Evolutionary conservation across 2,329 filamentous ascomycete genomes (phyloP).

Genomic region (Aspergillus pseudonomiae): DNA sequence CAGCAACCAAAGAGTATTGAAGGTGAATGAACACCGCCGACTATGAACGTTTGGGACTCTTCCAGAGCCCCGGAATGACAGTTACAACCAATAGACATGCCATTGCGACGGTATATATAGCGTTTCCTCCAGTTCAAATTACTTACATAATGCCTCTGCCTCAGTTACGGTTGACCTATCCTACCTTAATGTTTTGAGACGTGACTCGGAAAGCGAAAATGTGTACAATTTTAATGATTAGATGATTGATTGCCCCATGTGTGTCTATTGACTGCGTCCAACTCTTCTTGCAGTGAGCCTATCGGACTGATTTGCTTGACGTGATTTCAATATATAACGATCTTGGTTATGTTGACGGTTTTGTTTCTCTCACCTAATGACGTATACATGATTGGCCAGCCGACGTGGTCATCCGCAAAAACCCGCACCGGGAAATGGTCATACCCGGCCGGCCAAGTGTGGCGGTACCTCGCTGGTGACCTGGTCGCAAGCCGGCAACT

Average conservation of each 20-base stretch:
- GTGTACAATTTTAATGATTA: constrained; percentile 1
- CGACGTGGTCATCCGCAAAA: constrained; percentile 19
- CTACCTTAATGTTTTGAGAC: neutral
- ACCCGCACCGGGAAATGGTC: constrained; percentile 25
- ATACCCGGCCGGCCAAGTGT: constrained; percentile 26
- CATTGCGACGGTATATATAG: constrained; percentile 2
- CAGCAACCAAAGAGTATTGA: constrained; percentile 5
- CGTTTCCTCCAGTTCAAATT: neutral
- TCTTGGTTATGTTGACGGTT: neutral
- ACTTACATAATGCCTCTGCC: neutral
- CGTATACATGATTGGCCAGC: constrained; percentile 13
- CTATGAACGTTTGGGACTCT: neutral
- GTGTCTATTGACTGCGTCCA: constrained; percentile 8
- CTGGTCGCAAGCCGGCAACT: constrained; percentile 1
- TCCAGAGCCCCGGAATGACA: neutral
- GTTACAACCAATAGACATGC: neutral
- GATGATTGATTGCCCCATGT: neutral
- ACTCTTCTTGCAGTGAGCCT: neutral
- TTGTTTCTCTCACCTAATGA: neutral
- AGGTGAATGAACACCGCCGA: neutral
- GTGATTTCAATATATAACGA: neutral
- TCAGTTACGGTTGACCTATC: neutral
- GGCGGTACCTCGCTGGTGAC: constrained; percentile 19
- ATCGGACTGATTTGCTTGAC: neutral
- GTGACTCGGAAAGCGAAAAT: constrained; percentile 1